Percentiles rank a stretch among this genome's conserved stretches.
These are phyloP conservation scores for Pythium rishiriense DNA, from an alignment of 352 stramenopile species.

Conservation along the genomic window DNA sequence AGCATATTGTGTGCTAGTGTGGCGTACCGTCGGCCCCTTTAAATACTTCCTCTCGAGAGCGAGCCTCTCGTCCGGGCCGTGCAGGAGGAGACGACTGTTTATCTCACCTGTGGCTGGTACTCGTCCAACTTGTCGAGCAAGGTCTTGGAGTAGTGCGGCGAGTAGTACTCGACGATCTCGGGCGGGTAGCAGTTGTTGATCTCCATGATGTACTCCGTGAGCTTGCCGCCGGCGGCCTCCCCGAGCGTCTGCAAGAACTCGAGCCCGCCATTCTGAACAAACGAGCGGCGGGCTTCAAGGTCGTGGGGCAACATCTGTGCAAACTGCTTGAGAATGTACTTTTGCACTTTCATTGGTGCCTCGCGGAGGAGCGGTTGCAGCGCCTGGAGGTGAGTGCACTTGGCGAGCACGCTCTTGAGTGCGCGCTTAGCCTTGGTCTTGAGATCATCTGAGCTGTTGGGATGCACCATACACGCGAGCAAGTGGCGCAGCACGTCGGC, in stretches of 20 bases:
- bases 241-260: constrained; percentile 93
- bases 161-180: constrained; percentile 97
- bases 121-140: constrained; percentile 96
- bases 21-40: background rate
- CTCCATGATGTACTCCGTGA: constrained; percentile 94
- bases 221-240: constrained; percentile 90
- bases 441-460: constrained; percentile 92
- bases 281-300: constrained; percentile 89
- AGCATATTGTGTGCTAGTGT: background rate
- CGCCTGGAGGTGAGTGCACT: constrained; percentile 94
- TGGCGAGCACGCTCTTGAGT: constrained; percentile 93
- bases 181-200: constrained; percentile 97
- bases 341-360: constrained; percentile 93
- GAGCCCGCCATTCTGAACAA: constrained; percentile 93
- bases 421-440: constrained; percentile 94
- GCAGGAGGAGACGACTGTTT: constrained; percentile 13
- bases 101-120: constrained; percentile 89
- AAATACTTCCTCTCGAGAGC: background rate
- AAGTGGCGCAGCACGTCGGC: constrained; percentile 92
- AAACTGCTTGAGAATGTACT: constrained; percentile 97
- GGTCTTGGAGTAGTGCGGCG: constrained; percentile 94
- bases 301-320: constrained; percentile 94
- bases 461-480: constrained; percentile 92
- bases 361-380: constrained; percentile 93
- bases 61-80: background rate